Percentiles rank a stretch among this genome's conserved stretches.
Evolutionary conservation across 306 rosid genomes (phyloP).

Genomic region (Cicer yamashitae): DNA sequence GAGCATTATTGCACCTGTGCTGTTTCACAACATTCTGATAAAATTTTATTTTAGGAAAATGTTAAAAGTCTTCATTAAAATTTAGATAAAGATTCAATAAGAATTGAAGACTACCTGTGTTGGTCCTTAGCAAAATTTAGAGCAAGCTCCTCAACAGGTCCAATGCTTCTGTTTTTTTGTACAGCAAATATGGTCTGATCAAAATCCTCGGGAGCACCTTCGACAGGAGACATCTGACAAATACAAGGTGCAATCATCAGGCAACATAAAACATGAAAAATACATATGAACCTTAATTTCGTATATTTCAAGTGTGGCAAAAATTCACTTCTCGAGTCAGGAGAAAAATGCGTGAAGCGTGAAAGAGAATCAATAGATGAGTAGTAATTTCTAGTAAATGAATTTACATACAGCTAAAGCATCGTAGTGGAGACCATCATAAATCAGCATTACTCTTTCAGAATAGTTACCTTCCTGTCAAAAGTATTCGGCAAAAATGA

Average conservation of each 20-base stretch:
- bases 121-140: conserved; percentile 76
- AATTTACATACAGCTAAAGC: conserved; percentile 81
- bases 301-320: conserved; percentile 3
- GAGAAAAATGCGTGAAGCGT: neutral
- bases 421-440: conserved; percentile 96
- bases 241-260: conserved; percentile 41
- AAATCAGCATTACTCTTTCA: conserved; percentile 85
- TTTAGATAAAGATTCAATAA: conserved; percentile 2
- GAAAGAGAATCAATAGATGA: conserved; percentile 22
- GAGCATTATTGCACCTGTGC: neutral
- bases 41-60: neutral
- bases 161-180: conserved; percentile 56
- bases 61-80: neutral
- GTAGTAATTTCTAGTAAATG: conserved; percentile 17
- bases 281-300: conserved; percentile 5
- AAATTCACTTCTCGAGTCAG: conserved; percentile 23
- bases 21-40: neutral
- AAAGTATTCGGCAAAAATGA: conserved; percentile 39
- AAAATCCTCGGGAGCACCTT: conserved; percentile 90
- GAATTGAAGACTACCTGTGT: conserved; percentile 64
- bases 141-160: conserved; percentile 71
- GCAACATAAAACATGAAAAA: conserved; percentile 34
- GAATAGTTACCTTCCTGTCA: conserved; percentile 76
- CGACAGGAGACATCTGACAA: conserved; percentile 76
- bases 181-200: conserved; percentile 89